These are phyloP conservation scores for Clonostachys byssicola DNA, from an alignment of 2,329 filamentous ascomycete genomes.

Conservation along the genomic window DNA sequence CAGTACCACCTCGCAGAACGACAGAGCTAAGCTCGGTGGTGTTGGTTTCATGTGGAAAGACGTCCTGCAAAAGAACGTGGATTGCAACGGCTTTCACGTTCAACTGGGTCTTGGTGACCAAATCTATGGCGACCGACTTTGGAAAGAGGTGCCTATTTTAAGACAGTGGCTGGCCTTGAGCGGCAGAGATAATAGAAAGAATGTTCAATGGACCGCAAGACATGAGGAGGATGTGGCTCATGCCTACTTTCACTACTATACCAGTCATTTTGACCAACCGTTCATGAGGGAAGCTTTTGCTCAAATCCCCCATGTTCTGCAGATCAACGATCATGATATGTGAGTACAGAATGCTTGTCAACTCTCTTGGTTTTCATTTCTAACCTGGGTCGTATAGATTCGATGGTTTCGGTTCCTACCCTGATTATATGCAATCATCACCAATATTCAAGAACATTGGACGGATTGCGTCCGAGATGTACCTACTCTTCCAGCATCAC, in stretches of 20 bases:
- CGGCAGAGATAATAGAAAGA: constrained; percentile 90
- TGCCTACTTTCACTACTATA: constrained; percentile 98
- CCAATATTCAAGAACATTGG: constrained; percentile 99
- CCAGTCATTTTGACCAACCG: constrained; percentile 95
- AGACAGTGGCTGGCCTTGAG: constrained; percentile 94
- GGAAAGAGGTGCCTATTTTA: constrained; percentile 90
- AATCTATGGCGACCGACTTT: constrained; percentile 91
- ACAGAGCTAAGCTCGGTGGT: constrained; percentile 81
- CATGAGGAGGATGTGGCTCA: constrained; percentile 95
- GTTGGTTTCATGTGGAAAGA: constrained; percentile 99
- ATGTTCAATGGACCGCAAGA: constrained; percentile 84
- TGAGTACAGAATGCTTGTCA: constrained; percentile 45
- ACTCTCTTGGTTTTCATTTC: not conserved
- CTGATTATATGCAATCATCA: constrained; percentile 96
- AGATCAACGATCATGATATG: constrained; percentile 98
- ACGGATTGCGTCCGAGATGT: constrained; percentile 94
- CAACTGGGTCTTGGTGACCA: constrained; percentile 91
- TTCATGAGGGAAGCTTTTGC: constrained; percentile 93
- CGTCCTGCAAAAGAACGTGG: constrained; percentile 92
- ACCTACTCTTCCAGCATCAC: constrained; percentile 96
- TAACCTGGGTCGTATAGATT: constrained; percentile 52
- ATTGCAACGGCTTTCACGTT: constrained; percentile 92
- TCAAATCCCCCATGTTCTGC: constrained; percentile 90
- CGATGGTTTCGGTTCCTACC: constrained; percentile 95
- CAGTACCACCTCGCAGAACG: constrained; percentile 78